Evolutionary conservation across 768 basidiomycete genomes (phyloP).

Genomic region (Podaxis pistillaris): DNA sequence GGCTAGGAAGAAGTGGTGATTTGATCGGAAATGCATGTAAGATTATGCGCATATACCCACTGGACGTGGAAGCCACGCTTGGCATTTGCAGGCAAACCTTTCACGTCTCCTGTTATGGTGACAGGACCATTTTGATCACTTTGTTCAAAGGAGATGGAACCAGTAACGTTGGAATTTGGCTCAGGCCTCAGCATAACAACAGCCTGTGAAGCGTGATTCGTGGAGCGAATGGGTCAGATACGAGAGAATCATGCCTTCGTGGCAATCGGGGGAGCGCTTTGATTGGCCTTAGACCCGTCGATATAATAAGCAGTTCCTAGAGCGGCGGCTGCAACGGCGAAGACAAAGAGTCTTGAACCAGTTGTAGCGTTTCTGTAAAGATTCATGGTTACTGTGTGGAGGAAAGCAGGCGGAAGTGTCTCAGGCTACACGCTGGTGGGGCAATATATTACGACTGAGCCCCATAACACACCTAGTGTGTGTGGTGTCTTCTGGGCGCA

Average conservation of each 20-base stretch:
- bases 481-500: no score
- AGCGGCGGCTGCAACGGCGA: slow-evolving; percentile 6
- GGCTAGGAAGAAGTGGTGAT: slow-evolving; percentile 19
- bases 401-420: background rate
- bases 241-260: slow-evolving; percentile 20
- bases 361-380: background rate
- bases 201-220: slow-evolving; percentile 22
- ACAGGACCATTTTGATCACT: slow-evolving; percentile 46
- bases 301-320: slow-evolving; percentile 8
- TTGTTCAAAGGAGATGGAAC: slow-evolving; percentile 69
- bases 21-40: background rate
- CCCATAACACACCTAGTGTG: background rate
- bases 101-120: slow-evolving; percentile 60
- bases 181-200: slow-evolving; percentile 48
- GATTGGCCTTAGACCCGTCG: background rate
- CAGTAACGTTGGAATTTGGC: slow-evolving; percentile 58
- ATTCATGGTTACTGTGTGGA: background rate
- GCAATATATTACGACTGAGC: background rate
- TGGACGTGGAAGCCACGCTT: slow-evolving; percentile 80
- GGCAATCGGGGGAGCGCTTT: background rate
- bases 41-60: slow-evolving; percentile 37
- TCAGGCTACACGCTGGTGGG: background rate
- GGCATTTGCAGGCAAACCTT: slow-evolving; percentile 54
- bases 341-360: slow-evolving; percentile 4
- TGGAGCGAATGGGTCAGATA: background rate